Percentiles rank a stretch among this genome's conserved stretches.
Conservation (phyloP, 2,329 filamentous ascomycete species). For the Teratosphaeriaceae sp. region DNA sequence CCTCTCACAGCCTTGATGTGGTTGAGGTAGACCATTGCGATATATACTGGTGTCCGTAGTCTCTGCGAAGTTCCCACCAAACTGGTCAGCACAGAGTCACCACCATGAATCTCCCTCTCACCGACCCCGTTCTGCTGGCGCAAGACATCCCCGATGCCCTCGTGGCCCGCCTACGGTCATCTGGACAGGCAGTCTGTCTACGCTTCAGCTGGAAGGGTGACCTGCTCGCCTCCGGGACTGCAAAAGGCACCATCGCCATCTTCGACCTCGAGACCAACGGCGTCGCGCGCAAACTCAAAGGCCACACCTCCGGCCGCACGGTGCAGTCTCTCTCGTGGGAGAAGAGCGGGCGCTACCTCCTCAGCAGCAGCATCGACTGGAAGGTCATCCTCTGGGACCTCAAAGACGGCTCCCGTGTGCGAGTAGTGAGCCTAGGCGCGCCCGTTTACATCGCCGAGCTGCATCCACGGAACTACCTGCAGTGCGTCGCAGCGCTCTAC, state of each 20-base stretch:
- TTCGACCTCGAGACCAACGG: slow-evolving; percentile 98
- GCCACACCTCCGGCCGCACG: slow-evolving; percentile 70
- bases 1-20: too few relatives aligned
- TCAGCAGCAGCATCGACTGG: slow-evolving; percentile 94
- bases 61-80: not conserved
- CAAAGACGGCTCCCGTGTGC: slow-evolving; percentile 61
- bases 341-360: slow-evolving; percentile 77
- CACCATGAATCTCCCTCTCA: slow-evolving; percentile 46
- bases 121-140: slow-evolving; percentile 59
- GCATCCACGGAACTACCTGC: slow-evolving; percentile 77
- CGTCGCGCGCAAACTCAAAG: slow-evolving; percentile 85
- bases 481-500: slow-evolving; percentile 87
- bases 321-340: slow-evolving; percentile 97
- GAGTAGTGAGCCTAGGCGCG: slow-evolving; percentile 84
- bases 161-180: slow-evolving; percentile 72
- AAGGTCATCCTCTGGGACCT: slow-evolving; percentile 96
- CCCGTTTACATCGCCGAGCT: slow-evolving; percentile 95
- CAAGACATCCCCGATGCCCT: slow-evolving; percentile 88
- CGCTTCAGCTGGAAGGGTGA: slow-evolving; percentile 95
- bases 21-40: too few relatives aligned
- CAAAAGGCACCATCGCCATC: slow-evolving; percentile 87
- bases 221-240: slow-evolving; percentile 84
- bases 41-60: too few relatives aligned
- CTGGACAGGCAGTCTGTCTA: slow-evolving; percentile 57
- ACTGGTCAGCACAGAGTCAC: not conserved